Conservation (phyloP, 1,284 basidiomycete species). For the Mycocalia duriaeana region DNA sequence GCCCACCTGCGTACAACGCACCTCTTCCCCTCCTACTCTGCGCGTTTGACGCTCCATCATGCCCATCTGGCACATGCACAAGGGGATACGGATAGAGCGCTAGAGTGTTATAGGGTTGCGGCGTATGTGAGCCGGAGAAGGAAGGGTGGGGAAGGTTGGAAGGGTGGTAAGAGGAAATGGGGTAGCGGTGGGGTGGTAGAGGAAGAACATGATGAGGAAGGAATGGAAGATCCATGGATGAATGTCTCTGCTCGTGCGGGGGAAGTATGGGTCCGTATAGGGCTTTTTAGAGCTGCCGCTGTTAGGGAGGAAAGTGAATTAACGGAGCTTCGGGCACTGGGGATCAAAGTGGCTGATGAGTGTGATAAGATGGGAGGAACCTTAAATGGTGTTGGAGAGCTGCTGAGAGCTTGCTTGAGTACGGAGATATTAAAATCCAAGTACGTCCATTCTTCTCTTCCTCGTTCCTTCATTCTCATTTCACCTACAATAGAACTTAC, state of each 20-base stretch:
- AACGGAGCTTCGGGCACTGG: conserved; percentile 27
- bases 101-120: conserved; percentile 58
- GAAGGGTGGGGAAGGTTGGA: neutral
- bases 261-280: conserved; percentile 54
- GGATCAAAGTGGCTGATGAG: conserved; percentile 32
- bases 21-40: conserved; percentile 52
- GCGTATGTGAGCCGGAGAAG: conserved; percentile 27
- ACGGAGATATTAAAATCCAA: conserved; percentile 56
- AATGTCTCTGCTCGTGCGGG: conserved; percentile 55
- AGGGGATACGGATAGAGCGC: conserved; percentile 40
- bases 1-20: conserved; percentile 54
- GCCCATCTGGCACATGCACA: conserved; percentile 67
- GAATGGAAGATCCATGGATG: conserved; percentile 43
- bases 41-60: conserved; percentile 61
- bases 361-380: conserved; percentile 52
- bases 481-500: conserved; percentile 40
- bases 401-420: conserved; percentile 49
- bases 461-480: conserved; percentile 9
- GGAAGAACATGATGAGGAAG: conserved; percentile 20
- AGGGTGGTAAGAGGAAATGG: neutral
- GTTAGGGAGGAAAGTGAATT: conserved; percentile 18
- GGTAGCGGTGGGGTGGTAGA: neutral
- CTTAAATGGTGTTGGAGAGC: conserved; percentile 48
- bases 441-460: conserved; percentile 26
- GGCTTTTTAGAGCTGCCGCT: conserved; percentile 19